Conservation (phyloP, 352 stramenopile species). For the Phytophthora citrophthora region DNA sequence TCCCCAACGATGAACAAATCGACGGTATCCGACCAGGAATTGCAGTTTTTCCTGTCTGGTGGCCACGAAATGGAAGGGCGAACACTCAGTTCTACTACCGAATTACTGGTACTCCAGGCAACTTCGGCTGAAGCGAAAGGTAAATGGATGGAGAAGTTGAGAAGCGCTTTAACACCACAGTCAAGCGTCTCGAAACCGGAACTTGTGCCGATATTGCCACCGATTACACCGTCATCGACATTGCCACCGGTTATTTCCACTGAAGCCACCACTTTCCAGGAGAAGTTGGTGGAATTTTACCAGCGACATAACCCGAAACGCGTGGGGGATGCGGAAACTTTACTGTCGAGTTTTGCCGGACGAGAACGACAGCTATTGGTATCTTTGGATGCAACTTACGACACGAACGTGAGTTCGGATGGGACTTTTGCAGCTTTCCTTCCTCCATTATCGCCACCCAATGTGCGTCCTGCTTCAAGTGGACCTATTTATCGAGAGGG, state of each 20-base stretch:
- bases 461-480: constrained; percentile 1
- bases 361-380: constrained; percentile 62
- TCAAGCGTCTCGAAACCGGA: not conserved
- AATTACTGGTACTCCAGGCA: constrained; percentile 46
- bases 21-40: constrained; percentile 12
- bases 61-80: constrained; percentile 13
- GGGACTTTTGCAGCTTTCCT: constrained; percentile 35
- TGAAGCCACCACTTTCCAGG: constrained; percentile 33
- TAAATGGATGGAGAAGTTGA: constrained; percentile 63
- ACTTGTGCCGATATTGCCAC: not conserved
- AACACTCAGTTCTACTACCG: not conserved
- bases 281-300: constrained; percentile 89
- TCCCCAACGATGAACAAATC: constrained; percentile 35
- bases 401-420: constrained; percentile 48
- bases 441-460: constrained; percentile 5
- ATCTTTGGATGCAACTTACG: constrained; percentile 70
- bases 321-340: constrained; percentile 78
- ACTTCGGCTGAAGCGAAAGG: constrained; percentile 51
- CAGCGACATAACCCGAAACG: constrained; percentile 91
- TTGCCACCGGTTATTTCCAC: constrained; percentile 11
- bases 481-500: constrained; percentile 31
- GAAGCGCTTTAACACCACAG: constrained; percentile 36
- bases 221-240: not conserved
- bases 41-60: constrained; percentile 37
- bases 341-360: constrained; percentile 67